Conservation (phyloP, 192 early-diverging fungal genomes). For the Linnemannia schmuckeri region DNA sequence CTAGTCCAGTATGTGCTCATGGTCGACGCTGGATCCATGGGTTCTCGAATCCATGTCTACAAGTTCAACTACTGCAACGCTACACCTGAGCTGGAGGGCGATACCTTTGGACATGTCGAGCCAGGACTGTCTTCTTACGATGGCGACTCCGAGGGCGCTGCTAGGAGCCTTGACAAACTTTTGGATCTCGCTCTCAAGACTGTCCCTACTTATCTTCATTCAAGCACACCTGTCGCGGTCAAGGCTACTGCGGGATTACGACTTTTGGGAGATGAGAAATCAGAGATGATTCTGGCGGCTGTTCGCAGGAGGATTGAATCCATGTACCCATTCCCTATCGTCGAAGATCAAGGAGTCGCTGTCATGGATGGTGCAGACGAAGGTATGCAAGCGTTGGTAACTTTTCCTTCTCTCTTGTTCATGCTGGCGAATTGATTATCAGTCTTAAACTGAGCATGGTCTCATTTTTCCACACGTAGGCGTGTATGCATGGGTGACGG, state of each 20-base stretch:
- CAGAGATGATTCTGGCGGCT: conserved; percentile 80
- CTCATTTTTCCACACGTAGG: conserved; percentile 48
- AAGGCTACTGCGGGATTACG: conserved; percentile 97
- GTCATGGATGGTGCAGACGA: conserved; percentile 98
- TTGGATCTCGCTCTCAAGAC: conserved; percentile 78
- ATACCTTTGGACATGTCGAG: conserved; percentile 87
- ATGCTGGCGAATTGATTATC: neutral
- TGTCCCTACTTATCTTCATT: conserved; percentile 78
- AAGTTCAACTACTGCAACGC: conserved; percentile 94
- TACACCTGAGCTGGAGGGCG: conserved; percentile 87
- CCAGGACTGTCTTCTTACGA: conserved; percentile 88
- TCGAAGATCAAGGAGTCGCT: conserved; percentile 79
- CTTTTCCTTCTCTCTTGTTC: neutral
- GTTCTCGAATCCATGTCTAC: conserved; percentile 97
- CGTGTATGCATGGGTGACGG: conserved; percentile 98
- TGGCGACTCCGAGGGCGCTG: conserved; percentile 83
- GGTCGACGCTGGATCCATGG: conserved; percentile 97
- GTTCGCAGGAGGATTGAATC: conserved; percentile 76
- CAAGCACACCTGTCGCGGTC: conserved; percentile 91
- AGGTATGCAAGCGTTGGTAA: conserved; percentile 63
- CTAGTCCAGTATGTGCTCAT: conserved; percentile 94
- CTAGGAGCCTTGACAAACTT: conserved; percentile 83
- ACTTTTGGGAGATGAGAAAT: conserved; percentile 80
- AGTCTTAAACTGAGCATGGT: conserved; percentile 1
- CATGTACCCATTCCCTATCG: conserved; percentile 87